A percentile compares a stretch with the other conserved stretches of the same genome.
phyloP scores from a whole-genome alignment of 805 yeast genomes.

The Debaryomyces prosopidis region DNA sequence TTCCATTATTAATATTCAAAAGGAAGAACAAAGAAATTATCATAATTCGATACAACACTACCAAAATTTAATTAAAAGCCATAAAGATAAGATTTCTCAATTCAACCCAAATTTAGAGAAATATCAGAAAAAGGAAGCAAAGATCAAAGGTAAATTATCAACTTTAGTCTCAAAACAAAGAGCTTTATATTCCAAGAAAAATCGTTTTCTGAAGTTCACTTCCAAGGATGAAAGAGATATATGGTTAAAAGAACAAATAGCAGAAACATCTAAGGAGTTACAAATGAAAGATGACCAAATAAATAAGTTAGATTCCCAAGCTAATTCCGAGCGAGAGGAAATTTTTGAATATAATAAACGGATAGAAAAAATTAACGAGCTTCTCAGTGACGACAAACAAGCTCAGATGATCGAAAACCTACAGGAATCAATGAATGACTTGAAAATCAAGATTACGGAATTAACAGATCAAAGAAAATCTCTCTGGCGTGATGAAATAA shows the following conservation, averaged over 20 bases:
- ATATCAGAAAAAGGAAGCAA: slow-evolving; percentile 41
- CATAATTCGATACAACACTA: slow-evolving; percentile 19
- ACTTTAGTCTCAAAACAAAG: slow-evolving; percentile 55
- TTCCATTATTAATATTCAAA: slow-evolving; percentile 28
- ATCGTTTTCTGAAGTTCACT: slow-evolving; percentile 61
- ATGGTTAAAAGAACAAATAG: slow-evolving; percentile 63
- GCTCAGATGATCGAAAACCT: slow-evolving; percentile 14
- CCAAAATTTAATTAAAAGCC: slow-evolving; percentile 29
- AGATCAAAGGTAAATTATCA: slow-evolving; percentile 37
- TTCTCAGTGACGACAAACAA: slow-evolving; percentile 10
- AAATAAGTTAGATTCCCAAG: slow-evolving; percentile 19
- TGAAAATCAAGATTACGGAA: slow-evolving; percentile 42
- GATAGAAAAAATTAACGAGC: slow-evolving; percentile 12
- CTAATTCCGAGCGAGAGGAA: slow-evolving; percentile 24
- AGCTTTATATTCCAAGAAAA: slow-evolving; percentile 66
- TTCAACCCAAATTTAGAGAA: slow-evolving; percentile 43
- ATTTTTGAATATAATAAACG: slow-evolving; percentile 15
- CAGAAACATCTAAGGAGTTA: slow-evolving; percentile 29
- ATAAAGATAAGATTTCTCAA: slow-evolving; percentile 35
- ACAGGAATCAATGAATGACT: slow-evolving; percentile 37
- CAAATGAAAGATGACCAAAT: slow-evolving; percentile 23
- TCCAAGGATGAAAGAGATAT: slow-evolving; percentile 58
- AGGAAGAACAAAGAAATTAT: slow-evolving; percentile 26
- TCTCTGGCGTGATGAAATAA: slow-evolving; percentile 79
- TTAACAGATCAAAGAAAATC: slow-evolving; percentile 67